Conservation (phyloP, 2,329 filamentous ascomycete species). For the Periconia macrospinosa region DNA sequence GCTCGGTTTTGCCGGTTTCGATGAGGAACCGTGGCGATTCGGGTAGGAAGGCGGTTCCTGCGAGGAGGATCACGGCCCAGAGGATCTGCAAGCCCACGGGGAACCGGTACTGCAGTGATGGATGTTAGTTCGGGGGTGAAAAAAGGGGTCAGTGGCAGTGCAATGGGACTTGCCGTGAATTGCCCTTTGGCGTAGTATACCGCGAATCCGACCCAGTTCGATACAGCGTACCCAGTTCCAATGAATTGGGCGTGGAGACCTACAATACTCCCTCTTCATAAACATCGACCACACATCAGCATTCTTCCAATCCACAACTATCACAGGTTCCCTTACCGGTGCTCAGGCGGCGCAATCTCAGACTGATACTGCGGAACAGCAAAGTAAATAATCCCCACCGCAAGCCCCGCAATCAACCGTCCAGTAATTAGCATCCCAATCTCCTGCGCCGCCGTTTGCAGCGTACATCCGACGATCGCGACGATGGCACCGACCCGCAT, state of each 20-base stretch:
- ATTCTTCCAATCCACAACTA: neutral
- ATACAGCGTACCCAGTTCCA: neutral
- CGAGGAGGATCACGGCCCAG: neutral
- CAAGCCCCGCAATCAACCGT: neutral
- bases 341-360: neutral
- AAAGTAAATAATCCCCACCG: neutral
- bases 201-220: neutral
- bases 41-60: neutral
- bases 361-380: neutral
- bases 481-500: neutral
- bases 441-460: neutral
- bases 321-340: neutral
- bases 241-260: neutral
- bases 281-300: neutral
- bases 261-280: neutral
- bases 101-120: neutral
- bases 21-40: neutral
- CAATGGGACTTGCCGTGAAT: neutral
- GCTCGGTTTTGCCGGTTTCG: neutral
- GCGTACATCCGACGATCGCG: neutral
- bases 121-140: neutral
- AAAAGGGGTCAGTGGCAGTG: neutral
- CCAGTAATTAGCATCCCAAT: neutral
- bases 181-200: neutral
- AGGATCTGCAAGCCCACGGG: neutral